Evolutionary conservation across 2,329 filamentous ascomycete genomes (phyloP), one percentile per base, ranked within the genome.

Genomic region (Penicillium sp.): DNA sequence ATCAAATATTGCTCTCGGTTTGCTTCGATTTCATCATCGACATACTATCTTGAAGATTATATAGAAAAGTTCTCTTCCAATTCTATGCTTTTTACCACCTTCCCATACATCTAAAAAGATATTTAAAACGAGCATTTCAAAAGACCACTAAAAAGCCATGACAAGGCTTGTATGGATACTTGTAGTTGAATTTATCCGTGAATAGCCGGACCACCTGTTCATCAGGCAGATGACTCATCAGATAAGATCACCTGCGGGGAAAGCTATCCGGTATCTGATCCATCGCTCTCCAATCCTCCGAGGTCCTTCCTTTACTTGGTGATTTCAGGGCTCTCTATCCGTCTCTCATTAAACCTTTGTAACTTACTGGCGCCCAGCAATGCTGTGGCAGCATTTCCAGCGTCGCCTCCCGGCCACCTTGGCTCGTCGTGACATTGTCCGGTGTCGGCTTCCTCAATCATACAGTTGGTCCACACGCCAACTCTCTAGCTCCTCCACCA

Each of bases 331-430:
- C 15, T 36, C 31, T 59, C 31, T 50, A 36, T n/a, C 43, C 35
- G 19, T 13, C 27, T 45, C 42, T 19, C 9, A 45, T 29, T 39
- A 42, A 13, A 36, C 35, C 23, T 15, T 29, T 53, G 45, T 41
- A 48, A 25, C 50, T n/a, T 38, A 25, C 44, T 57, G 58, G 68
- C 38, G 53, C 56, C 53, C 58, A 56, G 66, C 57, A 66, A 75
- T 75, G 72, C 68, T 70, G 65, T 64, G 68, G 66, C 66, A 68
- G 68, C 68, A 65, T 57, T 43, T 68, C 38, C 67, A 72, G 59
- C 61, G 64, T 63, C 66, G 62, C 59, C 42, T 61, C 27, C 49
- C 61, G 25, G 60, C 64, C 58, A 57, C 65, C 62, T 57, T 58
- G 59, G 49, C 61, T 58, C 64, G 64, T 62, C 66, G 55, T 49